Conservation (phyloP, 805 yeast genomes). For the Kluyveromyces starmeri region DNA sequence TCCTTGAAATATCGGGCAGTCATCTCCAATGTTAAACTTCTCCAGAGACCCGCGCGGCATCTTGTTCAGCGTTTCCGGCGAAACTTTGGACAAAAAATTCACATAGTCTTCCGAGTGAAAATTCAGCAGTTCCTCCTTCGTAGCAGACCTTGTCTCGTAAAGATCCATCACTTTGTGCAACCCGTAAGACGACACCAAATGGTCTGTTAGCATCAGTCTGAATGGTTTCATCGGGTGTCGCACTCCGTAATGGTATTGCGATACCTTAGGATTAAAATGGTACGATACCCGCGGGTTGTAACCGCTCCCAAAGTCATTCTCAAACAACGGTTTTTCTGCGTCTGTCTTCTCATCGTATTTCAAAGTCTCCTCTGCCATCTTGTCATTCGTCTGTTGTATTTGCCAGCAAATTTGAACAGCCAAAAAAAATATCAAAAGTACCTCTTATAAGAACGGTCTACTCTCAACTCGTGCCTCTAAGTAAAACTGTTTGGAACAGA, state of each 20-base stretch:
- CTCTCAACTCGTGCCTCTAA: too few relatives aligned
- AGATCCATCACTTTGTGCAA: slow-evolving; percentile 95
- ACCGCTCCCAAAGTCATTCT: slow-evolving; percentile 28
- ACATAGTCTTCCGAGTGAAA: slow-evolving; percentile 97
- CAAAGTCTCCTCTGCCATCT: slow-evolving; percentile 28
- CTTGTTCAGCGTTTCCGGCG: slow-evolving; percentile 85
- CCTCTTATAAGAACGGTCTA: too few relatives aligned
- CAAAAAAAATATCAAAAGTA: too few relatives aligned
- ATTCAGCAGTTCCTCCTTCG: slow-evolving; percentile 96
- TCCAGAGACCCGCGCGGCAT: slow-evolving; percentile 77
- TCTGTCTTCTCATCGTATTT: slow-evolving; percentile 34
- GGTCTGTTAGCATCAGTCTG: slow-evolving; percentile 97
- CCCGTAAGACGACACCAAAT: slow-evolving; percentile 93
- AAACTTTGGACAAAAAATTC: slow-evolving; percentile 80
- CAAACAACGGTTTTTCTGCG: slow-evolving; percentile 38
- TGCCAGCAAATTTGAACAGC: too few relatives aligned
- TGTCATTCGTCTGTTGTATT: too few relatives aligned
- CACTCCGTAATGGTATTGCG: slow-evolving; percentile 82
- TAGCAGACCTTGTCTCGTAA: slow-evolving; percentile 94
- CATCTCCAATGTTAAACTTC: slow-evolving; percentile 87
- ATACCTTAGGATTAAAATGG: slow-evolving; percentile 76
- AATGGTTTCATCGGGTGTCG: slow-evolving; percentile 98
- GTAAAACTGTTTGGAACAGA: too few relatives aligned
- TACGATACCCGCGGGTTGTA: slow-evolving; percentile 65
- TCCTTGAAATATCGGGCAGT: slow-evolving; percentile 93